Evolutionary conservation across 1,284 basidiomycete species (phyloP).

Genomic region (Melanopsichium pennsylvanicum): DNA sequence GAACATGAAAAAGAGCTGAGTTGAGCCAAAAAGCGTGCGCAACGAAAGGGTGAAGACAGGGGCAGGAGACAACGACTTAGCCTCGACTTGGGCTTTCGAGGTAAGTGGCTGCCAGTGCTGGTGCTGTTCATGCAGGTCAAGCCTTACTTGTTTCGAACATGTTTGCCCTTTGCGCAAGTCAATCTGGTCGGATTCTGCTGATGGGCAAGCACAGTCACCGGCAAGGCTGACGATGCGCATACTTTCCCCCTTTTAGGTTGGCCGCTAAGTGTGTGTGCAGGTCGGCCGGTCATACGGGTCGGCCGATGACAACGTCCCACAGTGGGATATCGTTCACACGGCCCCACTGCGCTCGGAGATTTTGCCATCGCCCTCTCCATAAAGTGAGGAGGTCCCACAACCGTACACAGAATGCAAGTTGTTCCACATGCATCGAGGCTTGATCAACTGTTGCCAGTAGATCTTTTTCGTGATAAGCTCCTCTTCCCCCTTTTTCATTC

Average conservation of each 20-base stretch:
- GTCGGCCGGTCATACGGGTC: not conserved
- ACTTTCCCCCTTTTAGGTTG: too few relatives aligned
- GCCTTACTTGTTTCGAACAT: not conserved
- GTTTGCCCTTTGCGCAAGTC: not conserved
- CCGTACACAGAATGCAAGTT: too few relatives aligned
- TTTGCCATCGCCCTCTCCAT: not conserved
- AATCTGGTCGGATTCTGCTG: conserved; percentile 1
- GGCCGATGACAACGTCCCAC: not conserved
- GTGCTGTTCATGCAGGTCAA: conserved; percentile 7
- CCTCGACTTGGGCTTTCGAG: conserved; percentile 34
- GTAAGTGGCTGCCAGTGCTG: too few relatives aligned
- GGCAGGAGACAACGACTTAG: too few relatives aligned
- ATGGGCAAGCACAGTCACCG: too few relatives aligned
- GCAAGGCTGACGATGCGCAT: not conserved
- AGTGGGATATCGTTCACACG: not conserved
- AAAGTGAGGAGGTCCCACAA: not conserved
- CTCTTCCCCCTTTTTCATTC: not conserved
- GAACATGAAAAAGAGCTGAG: not conserved
- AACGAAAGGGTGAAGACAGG: too few relatives aligned
- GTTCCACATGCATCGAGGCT: too few relatives aligned
- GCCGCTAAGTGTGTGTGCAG: too few relatives aligned
- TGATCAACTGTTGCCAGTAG: not conserved
- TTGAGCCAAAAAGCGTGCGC: not conserved
- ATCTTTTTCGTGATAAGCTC: not conserved
- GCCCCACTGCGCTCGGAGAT: not conserved